These are phyloP conservation scores for Geum urbanum DNA, from an alignment of 306 rosid species.

Conservation along the genomic window DNA sequence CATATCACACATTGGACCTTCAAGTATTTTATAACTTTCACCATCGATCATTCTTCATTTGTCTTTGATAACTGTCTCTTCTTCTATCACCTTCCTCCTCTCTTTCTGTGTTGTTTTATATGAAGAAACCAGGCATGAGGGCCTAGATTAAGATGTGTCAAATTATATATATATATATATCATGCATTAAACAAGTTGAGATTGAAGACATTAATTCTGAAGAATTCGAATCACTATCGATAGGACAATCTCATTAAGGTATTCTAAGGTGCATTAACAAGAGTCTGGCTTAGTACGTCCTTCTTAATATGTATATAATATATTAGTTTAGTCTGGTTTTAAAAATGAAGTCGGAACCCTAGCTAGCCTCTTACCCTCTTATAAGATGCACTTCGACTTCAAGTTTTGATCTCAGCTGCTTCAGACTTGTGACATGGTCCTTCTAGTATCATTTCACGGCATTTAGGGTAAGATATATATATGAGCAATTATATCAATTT, in stretches of 20 bases:
- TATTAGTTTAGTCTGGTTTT: neutral
- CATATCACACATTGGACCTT: constrained; percentile 16
- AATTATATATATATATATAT: constrained; percentile 5
- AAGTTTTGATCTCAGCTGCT: neutral
- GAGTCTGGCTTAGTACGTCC: constrained; percentile 2
- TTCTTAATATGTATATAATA: neutral
- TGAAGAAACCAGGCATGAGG: constrained; percentile 1
- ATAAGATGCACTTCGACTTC: neutral
- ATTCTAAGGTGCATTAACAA: constrained; percentile 7
- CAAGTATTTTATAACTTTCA: constrained; percentile 5
- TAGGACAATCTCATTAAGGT: constrained; percentile 27
- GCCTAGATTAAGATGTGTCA: neutral
- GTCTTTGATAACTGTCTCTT: neutral
- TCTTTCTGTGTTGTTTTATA: constrained; percentile 5
- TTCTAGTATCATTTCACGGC: neutral
- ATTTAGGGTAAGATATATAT: too few relatives aligned
- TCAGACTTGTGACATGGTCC: neutral
- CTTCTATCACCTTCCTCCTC: neutral
- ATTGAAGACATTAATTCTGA: constrained; percentile 29
- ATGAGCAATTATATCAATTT: too few relatives aligned
- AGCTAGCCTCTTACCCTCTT: too few relatives aligned
- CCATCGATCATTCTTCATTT: constrained; percentile 18
- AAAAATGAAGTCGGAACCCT: constrained; percentile 9
- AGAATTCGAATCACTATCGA: constrained; percentile 9
- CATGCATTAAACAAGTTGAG: constrained; percentile 13